Conservation (phyloP, 2,329 filamentous ascomycete species). For the Amauroascus verrucosus region DNA sequence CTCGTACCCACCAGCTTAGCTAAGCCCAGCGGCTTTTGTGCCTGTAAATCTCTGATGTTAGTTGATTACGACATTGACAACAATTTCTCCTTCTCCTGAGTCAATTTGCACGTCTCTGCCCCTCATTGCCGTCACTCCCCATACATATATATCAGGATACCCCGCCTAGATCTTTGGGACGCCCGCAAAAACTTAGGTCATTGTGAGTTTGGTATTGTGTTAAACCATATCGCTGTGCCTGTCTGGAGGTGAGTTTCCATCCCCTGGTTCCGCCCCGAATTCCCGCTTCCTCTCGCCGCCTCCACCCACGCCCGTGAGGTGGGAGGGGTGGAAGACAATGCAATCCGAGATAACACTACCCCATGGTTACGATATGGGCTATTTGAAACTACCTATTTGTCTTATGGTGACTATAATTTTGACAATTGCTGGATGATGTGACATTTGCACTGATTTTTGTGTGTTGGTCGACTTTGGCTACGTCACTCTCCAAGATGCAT, state of each 20-base stretch:
- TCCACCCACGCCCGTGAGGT: not conserved
- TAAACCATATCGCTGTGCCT: too few relatives aligned
- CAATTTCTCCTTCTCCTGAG: not conserved
- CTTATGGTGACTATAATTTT: too few relatives aligned
- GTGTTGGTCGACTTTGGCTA: too few relatives aligned
- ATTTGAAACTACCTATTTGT: too few relatives aligned
- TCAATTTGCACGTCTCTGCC: not conserved
- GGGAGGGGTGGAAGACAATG: not conserved
- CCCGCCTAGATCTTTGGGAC: not conserved
- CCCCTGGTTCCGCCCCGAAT: conserved; percentile 1
- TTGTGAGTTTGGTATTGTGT: too few relatives aligned
- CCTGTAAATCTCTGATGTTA: conserved; percentile 5
- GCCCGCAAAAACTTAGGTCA: too few relatives aligned
- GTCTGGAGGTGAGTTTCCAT: not conserved
- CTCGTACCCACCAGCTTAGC: conserved; percentile 6
- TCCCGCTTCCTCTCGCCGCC: not conserved
- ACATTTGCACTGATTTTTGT: too few relatives aligned
- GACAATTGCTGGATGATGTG: too few relatives aligned
- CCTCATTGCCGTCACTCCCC: not conserved
- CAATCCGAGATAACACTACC: not conserved
- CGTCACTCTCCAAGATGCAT: too few relatives aligned
- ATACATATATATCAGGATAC: not conserved
- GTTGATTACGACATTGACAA: not conserved
- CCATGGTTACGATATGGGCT: too few relatives aligned
- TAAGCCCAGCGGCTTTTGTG: conserved; percentile 1